A percentile compares a stretch with the other conserved stretches of the same genome.
Evolutionary conservation across 805 yeast genomes (phyloP).

Genomic region (Teunomyces stri): DNA sequence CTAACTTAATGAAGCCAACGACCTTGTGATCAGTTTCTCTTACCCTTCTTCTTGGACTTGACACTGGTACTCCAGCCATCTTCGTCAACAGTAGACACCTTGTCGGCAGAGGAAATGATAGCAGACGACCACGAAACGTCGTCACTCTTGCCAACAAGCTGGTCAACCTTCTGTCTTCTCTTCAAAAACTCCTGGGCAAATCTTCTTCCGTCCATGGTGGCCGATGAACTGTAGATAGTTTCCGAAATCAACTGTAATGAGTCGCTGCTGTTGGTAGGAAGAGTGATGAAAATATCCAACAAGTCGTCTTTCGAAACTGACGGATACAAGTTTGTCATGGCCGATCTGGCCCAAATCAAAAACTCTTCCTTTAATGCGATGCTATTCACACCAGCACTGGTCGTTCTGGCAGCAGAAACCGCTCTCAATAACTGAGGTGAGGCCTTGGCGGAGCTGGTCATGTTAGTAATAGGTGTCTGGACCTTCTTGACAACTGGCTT

Average conservation of each 20-base stretch:
- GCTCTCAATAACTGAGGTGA: slow-evolving; percentile 38
- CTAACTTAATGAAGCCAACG: background rate
- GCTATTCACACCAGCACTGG: slow-evolving; percentile 22
- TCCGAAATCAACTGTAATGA: slow-evolving; percentile 86
- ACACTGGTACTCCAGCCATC: slow-evolving; percentile 47
- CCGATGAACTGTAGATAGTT: slow-evolving; percentile 82
- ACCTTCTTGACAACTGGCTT: slow-evolving; percentile 33
- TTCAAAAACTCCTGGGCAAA: slow-evolving; percentile 88
- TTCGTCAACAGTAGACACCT: slow-evolving; percentile 37
- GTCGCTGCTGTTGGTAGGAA: slow-evolving; percentile 69
- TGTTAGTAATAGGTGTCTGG: slow-evolving; percentile 13
- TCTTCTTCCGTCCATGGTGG: slow-evolving; percentile 91
- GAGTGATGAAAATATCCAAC: slow-evolving; percentile 71
- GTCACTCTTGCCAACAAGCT: slow-evolving; percentile 36
- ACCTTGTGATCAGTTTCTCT: slow-evolving; percentile 14
- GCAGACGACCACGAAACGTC: slow-evolving; percentile 74
- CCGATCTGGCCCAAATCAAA: slow-evolving; percentile 67
- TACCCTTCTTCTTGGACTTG: slow-evolving; percentile 40
- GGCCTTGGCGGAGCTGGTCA: slow-evolving; percentile 20
- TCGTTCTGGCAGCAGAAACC: slow-evolving; percentile 31
- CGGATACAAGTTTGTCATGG: slow-evolving; percentile 64
- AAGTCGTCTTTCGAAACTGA: slow-evolving; percentile 79
- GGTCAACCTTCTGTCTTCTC: slow-evolving; percentile 72
- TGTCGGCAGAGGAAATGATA: slow-evolving; percentile 43
- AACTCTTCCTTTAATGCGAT: slow-evolving; percentile 51